Conservation (phyloP, 352 stramenopile species). For the Pythium phragmitis region DNA sequence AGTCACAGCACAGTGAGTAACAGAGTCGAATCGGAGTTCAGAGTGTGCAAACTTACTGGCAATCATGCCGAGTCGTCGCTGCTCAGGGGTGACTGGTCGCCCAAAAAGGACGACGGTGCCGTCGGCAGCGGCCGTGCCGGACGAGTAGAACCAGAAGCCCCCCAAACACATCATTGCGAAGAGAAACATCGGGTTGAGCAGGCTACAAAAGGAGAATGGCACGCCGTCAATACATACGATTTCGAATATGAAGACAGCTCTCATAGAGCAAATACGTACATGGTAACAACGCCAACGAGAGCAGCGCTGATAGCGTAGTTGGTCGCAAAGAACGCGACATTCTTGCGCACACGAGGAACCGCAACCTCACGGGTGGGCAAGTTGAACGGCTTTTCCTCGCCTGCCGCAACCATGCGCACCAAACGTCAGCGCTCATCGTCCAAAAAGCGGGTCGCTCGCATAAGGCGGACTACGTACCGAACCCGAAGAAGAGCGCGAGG, state of each 20-base stretch:
- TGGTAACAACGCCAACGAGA: conserved; percentile 78
- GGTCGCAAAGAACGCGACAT: conserved; percentile 80
- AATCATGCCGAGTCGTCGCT: conserved; percentile 82
- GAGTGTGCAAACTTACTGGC: conserved; percentile 39
- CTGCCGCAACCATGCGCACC: conserved; percentile 19
- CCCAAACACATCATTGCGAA: conserved; percentile 85
- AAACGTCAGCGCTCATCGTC: not conserved
- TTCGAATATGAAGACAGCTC: not conserved
- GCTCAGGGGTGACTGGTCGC: conserved; percentile 60
- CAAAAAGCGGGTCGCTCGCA: not conserved
- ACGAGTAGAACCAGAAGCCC: conserved; percentile 82
- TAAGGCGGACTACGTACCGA: conserved; percentile 36
- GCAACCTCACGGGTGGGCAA: conserved; percentile 64
- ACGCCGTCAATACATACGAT: not conserved
- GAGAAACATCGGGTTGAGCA: conserved; percentile 86
- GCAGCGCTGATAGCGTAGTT: conserved; percentile 83
- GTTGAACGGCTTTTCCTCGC: conserved; percentile 87
- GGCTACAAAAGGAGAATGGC: conserved; percentile 26
- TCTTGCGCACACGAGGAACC: conserved; percentile 67
- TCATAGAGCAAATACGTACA: conserved; percentile 38
- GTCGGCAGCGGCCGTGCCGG: conserved; percentile 65
- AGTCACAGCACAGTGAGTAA: conserved; percentile 2
- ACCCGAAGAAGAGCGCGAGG: conserved; percentile 79
- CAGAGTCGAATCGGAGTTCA: not conserved
- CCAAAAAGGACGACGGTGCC: conserved; percentile 78